Base-by-base conservation (phyloP, 768 basidiomycete species). In the Pleurotus giganteus region DNA sequence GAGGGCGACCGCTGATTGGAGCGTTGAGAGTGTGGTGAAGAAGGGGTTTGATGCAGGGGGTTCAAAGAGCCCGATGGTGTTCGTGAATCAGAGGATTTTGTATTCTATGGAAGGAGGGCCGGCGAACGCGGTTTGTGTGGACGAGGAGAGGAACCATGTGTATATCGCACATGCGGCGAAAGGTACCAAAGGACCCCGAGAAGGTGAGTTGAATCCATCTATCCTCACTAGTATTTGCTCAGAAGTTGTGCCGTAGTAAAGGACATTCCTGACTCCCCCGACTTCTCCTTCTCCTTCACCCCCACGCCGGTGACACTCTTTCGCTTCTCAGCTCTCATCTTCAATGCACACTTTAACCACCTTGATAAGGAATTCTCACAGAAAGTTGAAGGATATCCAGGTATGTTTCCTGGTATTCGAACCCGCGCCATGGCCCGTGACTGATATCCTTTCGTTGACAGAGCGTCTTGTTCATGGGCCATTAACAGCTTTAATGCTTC, bases 381-480 rank as follows among this genome's bases (percentile, higher is more conserved):
- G 37, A 68, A 71, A 23, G 74, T 73, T n/a, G 88, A 93, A 68
- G 88, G 88, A 8, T 90, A 91, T 60, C 79, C 85, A 57, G 89
- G 88, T 83, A 60, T 53, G 63, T 9, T 46, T 21, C 44, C 37
- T 50, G 2, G 47, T 55, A 53, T 6, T 17, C 42, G 15, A 21
- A 36, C 21, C 47, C 27, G 26, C 34, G 21, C 9, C 11, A 21
- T 45, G 4, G 9, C 3, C 8, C 4, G 3, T 27, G 2, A 8
- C 3, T 19, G 31, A 26, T 17, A 37, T 26, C 44, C 21, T n/a
- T 24, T n/a, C 60, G 45, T 23, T 41, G 54, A 24, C 61, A 89
- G 89, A 90, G 68, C 82, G 89, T 8, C 77, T 93, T 15, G 88
- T 93, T 9, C 91, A 93, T 63, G 91, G 89, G 0, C 91, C 91